Conservation (phyloP, 768 basidiomycete species). For the Paxillus rubicundulus region DNA sequence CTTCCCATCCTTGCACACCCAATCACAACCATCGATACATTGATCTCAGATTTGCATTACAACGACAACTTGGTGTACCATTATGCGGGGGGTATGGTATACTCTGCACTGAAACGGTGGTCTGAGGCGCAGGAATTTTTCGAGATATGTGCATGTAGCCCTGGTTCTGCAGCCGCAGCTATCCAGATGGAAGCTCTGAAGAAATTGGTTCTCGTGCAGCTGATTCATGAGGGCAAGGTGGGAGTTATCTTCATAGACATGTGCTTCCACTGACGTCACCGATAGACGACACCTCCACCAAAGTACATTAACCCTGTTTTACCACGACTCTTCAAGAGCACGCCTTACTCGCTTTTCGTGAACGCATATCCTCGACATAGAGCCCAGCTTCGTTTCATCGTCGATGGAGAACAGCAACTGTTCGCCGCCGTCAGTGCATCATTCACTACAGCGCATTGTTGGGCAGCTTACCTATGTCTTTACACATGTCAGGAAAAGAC, state of each 20-base stretch:
- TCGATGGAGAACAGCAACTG: conserved; percentile 51
- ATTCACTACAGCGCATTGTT: not conserved
- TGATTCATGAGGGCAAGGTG: conserved; percentile 76
- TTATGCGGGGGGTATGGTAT: conserved; percentile 73
- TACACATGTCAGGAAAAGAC: conserved; percentile 58
- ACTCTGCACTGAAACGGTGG: conserved; percentile 63
- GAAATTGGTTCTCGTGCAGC: conserved; percentile 75
- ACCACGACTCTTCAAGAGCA: conserved; percentile 58
- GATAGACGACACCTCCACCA: conserved; percentile 47
- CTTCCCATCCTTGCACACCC: conserved; percentile 61
- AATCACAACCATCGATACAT: conserved; percentile 62
- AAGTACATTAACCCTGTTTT: conserved; percentile 70
- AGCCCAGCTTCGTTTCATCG: conserved; percentile 42
- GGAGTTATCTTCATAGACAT: not conserved
- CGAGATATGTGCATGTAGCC: conserved; percentile 72
- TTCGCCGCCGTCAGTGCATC: conserved; percentile 50
- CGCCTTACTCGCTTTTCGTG: conserved; percentile 63
- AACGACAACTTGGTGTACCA: conserved; percentile 84
- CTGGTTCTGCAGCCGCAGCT: conserved; percentile 54
- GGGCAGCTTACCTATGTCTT: not conserved
- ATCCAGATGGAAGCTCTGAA: conserved; percentile 86
- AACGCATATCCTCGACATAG: conserved; percentile 62
- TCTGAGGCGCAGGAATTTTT: conserved; percentile 71
- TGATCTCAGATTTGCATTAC: conserved; percentile 65
- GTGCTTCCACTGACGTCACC: not conserved